These are phyloP conservation scores for Astragalus membranaceus DNA, from an alignment of 306 rosid genomes.

Conservation along the genomic window DNA sequence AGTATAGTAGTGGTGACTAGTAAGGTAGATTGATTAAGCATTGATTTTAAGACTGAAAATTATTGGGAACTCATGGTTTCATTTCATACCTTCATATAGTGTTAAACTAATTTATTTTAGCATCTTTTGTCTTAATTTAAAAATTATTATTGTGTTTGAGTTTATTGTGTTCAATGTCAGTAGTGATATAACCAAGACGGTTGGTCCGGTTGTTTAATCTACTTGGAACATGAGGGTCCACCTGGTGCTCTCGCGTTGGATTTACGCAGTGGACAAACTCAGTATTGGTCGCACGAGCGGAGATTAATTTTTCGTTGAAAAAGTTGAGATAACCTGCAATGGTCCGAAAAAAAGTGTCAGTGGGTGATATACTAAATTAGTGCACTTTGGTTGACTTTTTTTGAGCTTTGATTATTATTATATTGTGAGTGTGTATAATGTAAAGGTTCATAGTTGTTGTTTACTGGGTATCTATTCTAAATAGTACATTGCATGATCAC, in stretches of 20 bases:
- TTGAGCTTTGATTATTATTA: neutral
- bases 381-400: constrained; percentile 31
- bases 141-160: neutral
- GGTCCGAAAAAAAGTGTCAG: no score
- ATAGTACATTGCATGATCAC: constrained; percentile 6
- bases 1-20: constrained; percentile 16
- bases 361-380: neutral
- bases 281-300: no score
- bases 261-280: no score
- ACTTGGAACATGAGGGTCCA: no score
- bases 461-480: constrained; percentile 28
- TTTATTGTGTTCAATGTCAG: constrained; percentile 1
- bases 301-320: no score
- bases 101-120: constrained; percentile 15
- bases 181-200: no score
- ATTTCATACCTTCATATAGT: neutral
- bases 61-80: neutral
- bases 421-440: neutral
- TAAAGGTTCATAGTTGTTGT: constrained; percentile 16
- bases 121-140: neutral
- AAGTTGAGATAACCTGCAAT: no score
- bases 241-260: no score
- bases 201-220: no score
- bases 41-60: constrained; percentile 17
- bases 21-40: constrained; percentile 21